Evolutionary conservation across 1,139 yeast genomes (phyloP).

Genomic region (Blastobotrys aristatus): DNA sequence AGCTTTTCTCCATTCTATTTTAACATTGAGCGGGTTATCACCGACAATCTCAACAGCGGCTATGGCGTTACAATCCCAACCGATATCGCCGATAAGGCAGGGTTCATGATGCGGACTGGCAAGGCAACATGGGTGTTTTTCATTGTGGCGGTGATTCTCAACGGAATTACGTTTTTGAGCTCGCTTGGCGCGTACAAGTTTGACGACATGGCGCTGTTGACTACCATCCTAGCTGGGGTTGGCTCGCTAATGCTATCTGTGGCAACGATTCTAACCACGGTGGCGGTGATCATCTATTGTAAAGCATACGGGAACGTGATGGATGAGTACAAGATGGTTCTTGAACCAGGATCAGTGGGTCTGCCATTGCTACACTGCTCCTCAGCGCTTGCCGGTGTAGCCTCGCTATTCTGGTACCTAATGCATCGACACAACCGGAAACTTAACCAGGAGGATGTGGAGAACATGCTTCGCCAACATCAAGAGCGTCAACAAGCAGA

Average conservation of each 20-base stretch:
- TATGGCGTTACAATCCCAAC: background rate
- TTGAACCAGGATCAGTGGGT: background rate
- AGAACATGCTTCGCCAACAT: background rate
- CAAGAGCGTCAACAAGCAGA: background rate
- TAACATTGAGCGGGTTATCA: background rate
- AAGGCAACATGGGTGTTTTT: conserved; percentile 5
- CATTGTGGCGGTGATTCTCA: background rate
- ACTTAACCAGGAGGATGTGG: background rate
- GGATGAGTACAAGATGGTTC: background rate
- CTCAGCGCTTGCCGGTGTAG: background rate
- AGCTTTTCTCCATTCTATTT: conserved; percentile 9
- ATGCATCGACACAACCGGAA: background rate
- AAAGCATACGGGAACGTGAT: background rate
- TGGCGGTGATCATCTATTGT: background rate
- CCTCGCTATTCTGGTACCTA: conserved; percentile 2
- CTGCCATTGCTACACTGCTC: conserved; percentile 3
- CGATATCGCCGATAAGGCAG: background rate
- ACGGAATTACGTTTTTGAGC: conserved; percentile 3
- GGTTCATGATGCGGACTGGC: conserved; percentile 3
- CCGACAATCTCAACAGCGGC: conserved; percentile 1
- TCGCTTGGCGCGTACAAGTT: background rate
- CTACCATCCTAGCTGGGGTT: background rate
- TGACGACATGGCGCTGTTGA: background rate
- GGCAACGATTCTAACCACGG: conserved; percentile 1
- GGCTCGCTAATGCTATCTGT: background rate